Evolutionary conservation across 2,329 filamentous ascomycete genomes (phyloP), one percentile per base, ranked within the genome.

Genomic region (Nigrograna mackinnonii): DNA sequence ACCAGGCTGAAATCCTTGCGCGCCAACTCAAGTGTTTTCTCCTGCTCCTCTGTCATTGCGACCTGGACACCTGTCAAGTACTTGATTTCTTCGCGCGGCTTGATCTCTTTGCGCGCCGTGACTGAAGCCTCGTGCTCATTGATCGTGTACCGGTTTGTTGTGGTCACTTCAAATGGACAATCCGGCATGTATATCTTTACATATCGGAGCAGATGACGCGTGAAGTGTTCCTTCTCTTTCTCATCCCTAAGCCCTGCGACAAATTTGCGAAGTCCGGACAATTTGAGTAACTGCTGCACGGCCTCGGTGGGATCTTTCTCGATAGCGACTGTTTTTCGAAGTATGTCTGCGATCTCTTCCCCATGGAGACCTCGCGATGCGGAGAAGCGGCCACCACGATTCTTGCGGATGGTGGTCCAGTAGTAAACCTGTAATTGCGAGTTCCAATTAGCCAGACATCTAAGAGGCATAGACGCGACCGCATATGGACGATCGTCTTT

Each of bases 1-100:
- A 99, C 91, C 50, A 99, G 91, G 66, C 91, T 96, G 67, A 99
- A 99, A 64, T 99, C 94, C 62, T 92, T 91, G 64, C 94, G 87
- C 46, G 84, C 86, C 50, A 85, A 70, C 19, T 90, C 87, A 44
- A 97, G 80, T 43, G 88, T 84, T 47, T 84, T 64, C 64, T 97
- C 94, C 67, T 99, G 92, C 64, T 96, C 88, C 22, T 88, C 85
- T 0, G 91, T 95, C 73, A 99, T 94, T 28, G 87, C 82, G 18
- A 99, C 92, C 61, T 96, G 88, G 11, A 95, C 94, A 2, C 94
- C 94, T 6, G 84, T 86, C 6, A 99, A 79, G 63, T 96, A 95
- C 69, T 91, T 96, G 72, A 99, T 85, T 28, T 86, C 82, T 63
- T 96, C 89, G 47, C 91, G 89, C 52, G 84, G 86, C 55, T 80